These are phyloP conservation scores for Borovskyia barvae DNA, from an alignment of 208 protist genomes.

Conservation along the genomic window DNA sequence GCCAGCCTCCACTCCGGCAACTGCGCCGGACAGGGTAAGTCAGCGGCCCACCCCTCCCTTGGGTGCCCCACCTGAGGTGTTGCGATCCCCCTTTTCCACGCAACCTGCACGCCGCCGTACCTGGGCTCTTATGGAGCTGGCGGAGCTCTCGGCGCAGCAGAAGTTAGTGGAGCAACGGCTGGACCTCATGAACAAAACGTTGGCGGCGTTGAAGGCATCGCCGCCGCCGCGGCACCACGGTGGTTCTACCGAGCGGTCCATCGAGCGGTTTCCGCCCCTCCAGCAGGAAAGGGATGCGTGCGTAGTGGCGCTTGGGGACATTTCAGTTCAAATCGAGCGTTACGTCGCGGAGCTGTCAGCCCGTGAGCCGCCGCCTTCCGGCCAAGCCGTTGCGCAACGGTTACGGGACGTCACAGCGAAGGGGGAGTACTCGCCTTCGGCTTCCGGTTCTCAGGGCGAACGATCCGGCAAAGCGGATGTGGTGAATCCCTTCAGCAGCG, in stretches of 20 bases:
- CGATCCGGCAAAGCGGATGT: too few relatives aligned
- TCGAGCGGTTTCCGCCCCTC: background rate
- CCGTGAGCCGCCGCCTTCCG: too few relatives aligned
- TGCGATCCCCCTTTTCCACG: background rate
- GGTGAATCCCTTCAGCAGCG: too few relatives aligned
- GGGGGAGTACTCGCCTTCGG: too few relatives aligned
- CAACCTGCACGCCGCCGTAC: conserved; percentile 4
- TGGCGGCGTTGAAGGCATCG: background rate
- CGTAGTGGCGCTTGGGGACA: conserved; percentile 3
- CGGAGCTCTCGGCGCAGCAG: conserved; percentile 3
- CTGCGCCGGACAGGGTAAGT: too few relatives aligned
- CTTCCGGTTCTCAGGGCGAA: too few relatives aligned
- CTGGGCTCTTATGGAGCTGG: conserved; percentile 9
- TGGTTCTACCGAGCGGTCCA: background rate
- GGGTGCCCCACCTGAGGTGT: background rate
- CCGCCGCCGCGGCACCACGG: background rate
- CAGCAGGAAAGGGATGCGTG: conserved; percentile 4
- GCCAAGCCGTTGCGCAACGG: too few relatives aligned
- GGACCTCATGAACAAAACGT: background rate
- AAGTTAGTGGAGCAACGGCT: conserved; percentile 3
- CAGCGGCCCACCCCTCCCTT: too few relatives aligned
- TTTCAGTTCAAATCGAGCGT: conserved; percentile 6
- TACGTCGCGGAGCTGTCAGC: conserved; percentile 9
- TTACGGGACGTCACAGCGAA: too few relatives aligned
- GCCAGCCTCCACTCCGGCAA: too few relatives aligned